These are phyloP conservation scores for Scheffersomyces lignicola DNA, from an alignment of 1,139 yeast genomes.

Conservation along the genomic window DNA sequence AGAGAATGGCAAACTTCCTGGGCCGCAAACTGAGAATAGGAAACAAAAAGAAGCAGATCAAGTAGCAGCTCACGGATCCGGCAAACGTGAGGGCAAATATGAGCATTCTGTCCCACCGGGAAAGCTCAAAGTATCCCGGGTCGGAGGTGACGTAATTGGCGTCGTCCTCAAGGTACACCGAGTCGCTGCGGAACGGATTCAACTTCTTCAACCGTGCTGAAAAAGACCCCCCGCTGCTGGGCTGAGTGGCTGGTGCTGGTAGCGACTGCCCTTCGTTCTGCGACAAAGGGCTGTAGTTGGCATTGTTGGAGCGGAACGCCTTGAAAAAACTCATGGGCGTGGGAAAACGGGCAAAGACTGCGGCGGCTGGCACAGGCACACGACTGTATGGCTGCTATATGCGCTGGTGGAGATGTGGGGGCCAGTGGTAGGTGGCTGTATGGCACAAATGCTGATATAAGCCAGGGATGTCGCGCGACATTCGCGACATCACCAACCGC, in stretches of 20 bases:
- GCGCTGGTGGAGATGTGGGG: too few species aligned
- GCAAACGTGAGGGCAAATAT: constrained; percentile 56
- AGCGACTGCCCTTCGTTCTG: constrained; percentile 37
- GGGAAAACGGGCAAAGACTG: too few species aligned
- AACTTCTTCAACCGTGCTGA: constrained; percentile 31
- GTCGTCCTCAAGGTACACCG: constrained; percentile 44
- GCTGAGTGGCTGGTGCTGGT: constrained; percentile 41
- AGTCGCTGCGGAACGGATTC: constrained; percentile 41
- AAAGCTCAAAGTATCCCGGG: constrained; percentile 49
- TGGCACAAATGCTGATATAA: too few species aligned
- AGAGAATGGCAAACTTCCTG: constrained; percentile 56
- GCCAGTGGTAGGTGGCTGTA: too few species aligned
- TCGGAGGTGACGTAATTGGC: constrained; percentile 46
- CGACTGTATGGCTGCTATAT: too few species aligned
- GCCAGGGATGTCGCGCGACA: too few species aligned
- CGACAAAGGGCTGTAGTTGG: constrained; percentile 30
- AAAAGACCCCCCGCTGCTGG: constrained; percentile 20
- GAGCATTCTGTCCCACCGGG: constrained; percentile 60
- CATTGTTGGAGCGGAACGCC: constrained; percentile 21
- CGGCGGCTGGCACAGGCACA: too few species aligned
- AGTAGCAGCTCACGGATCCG: constrained; percentile 54
- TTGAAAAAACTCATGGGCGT: constrained; percentile 41
- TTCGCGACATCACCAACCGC: too few species aligned
- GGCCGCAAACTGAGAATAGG: constrained; percentile 59
- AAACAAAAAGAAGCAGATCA: constrained; percentile 54